These are phyloP conservation scores for Pythium dissotocum DNA, from an alignment of 352 stramenopile genomes.

Conservation along the genomic window DNA sequence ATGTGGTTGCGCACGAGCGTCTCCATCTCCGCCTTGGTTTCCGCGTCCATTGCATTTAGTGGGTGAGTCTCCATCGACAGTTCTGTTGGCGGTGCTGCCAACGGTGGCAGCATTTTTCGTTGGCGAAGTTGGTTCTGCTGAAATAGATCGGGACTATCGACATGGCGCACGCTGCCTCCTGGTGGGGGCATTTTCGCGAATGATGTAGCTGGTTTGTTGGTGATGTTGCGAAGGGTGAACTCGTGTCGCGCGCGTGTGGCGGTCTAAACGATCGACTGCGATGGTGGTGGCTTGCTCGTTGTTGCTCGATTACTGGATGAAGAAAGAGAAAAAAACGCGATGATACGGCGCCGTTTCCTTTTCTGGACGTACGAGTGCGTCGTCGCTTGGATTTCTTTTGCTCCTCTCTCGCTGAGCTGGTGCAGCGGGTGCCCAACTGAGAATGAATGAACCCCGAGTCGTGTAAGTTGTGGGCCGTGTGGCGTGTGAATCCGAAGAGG, in stretches of 20 bases:
- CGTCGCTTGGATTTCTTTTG: not conserved
- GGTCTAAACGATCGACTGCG: not conserved
- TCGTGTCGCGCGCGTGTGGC: not conserved
- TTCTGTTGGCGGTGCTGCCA: constrained; percentile 16
- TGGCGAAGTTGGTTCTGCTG: constrained; percentile 15
- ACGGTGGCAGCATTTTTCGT: constrained; percentile 26
- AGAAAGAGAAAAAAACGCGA: constrained; percentile 2
- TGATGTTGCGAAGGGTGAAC: not conserved
- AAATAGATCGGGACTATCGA: not conserved
- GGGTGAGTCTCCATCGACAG: constrained; percentile 13
- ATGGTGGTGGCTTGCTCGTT: not conserved
- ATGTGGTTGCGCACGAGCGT: constrained; percentile 59
- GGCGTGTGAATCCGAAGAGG: constrained; percentile 1
- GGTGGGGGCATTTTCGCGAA: not conserved
- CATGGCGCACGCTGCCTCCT: not conserved
- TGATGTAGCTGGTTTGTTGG: constrained; percentile 1
- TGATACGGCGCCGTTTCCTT: not conserved
- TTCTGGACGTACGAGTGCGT: not conserved
- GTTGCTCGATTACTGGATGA: constrained; percentile 1
- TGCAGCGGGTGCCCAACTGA: not conserved
- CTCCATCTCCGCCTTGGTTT: constrained; percentile 36
- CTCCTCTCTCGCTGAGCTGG: constrained; percentile 5
- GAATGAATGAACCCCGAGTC: not conserved
- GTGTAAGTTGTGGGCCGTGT: not conserved
- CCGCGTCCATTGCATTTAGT: not conserved